These are phyloP conservation scores for Colletotrichum sp. DNA, from an alignment of 2,329 filamentous ascomycete species.

Conservation along the genomic window DNA sequence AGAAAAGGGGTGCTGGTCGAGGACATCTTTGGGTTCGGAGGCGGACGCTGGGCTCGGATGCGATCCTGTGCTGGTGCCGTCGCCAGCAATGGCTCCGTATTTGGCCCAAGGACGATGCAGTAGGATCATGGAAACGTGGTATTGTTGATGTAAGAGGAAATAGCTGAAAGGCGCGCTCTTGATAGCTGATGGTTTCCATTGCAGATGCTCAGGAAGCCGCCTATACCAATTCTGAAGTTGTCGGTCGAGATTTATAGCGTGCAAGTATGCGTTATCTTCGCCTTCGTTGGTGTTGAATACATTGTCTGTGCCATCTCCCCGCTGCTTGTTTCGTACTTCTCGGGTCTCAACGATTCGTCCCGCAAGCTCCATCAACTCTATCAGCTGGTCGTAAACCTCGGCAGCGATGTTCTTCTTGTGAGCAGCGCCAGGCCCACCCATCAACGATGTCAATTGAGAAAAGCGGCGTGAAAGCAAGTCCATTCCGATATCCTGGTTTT, in stretches of 20 bases:
- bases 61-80: slow-evolving; percentile 34
- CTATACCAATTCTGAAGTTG: slow-evolving; percentile 61
- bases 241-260: slow-evolving; percentile 55
- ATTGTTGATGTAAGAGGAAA: slow-evolving; percentile 61
- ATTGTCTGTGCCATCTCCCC: slow-evolving; percentile 29
- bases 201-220: slow-evolving; percentile 51
- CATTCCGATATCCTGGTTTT: slow-evolving; percentile 54
- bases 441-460: slow-evolving; percentile 42
- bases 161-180: slow-evolving; percentile 54
- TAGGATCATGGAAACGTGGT: slow-evolving; percentile 57
- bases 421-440: slow-evolving; percentile 34
- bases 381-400: slow-evolving; percentile 55
- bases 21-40: slow-evolving; percentile 1
- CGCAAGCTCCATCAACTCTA: slow-evolving; percentile 61
- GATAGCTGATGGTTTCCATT: slow-evolving; percentile 55
- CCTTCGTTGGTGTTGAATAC: slow-evolving; percentile 31
- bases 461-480: slow-evolving; percentile 51
- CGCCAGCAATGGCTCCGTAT: slow-evolving; percentile 45
- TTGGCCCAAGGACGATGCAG: slow-evolving; percentile 58
- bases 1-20: slow-evolving; percentile 18
- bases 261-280: slow-evolving; percentile 53
- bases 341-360: slow-evolving; percentile 54
- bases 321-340: slow-evolving; percentile 36
- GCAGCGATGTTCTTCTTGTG: slow-evolving; percentile 23
- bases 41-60: slow-evolving; percentile 34